Conservation (phyloP, 768 basidiomycete genomes). For the Lepiota subincarnata region DNA sequence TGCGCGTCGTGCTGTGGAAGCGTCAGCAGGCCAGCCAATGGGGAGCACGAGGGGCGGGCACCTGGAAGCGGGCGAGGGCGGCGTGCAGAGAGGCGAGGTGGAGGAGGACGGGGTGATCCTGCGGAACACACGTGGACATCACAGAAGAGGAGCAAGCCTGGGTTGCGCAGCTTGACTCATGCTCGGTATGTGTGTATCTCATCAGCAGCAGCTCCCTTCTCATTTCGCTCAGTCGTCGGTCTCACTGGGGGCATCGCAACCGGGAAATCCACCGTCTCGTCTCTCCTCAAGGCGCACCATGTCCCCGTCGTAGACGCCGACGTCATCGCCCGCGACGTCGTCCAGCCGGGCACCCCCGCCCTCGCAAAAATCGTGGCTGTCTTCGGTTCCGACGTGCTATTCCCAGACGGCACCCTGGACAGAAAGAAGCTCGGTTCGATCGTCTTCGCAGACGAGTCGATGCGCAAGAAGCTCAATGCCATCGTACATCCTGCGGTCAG, state of each 20-base stretch:
- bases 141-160: not conserved
- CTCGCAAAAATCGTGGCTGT: slow-evolving; percentile 60
- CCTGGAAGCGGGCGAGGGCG: not conserved
- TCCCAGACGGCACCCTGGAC: slow-evolving; percentile 69
- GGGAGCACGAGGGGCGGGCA: not conserved
- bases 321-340: slow-evolving; percentile 78
- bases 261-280: slow-evolving; percentile 91
- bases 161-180: no score
- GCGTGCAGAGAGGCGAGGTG: not conserved
- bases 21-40: slow-evolving; percentile 4
- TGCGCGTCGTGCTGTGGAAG: slow-evolving; percentile 65
- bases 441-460: slow-evolving; percentile 73
- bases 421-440: slow-evolving; percentile 79
- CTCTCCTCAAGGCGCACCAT: slow-evolving; percentile 55
- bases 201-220: not conserved
- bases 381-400: slow-evolving; percentile 72
- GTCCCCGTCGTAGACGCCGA: slow-evolving; percentile 95
- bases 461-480: slow-evolving; percentile 69
- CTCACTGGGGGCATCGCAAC: slow-evolving; percentile 96
- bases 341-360: slow-evolving; percentile 76
- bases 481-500: slow-evolving; percentile 94
- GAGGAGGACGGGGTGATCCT: slow-evolving; percentile 8
- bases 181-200: slow-evolving; percentile 1
- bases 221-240: slow-evolving; percentile 69
- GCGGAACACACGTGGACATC: not conserved